Evolutionary conservation across 2,329 filamentous ascomycete genomes (phyloP), one percentile per base, ranked within the genome.

Genomic region (Apiospora aurea): DNA sequence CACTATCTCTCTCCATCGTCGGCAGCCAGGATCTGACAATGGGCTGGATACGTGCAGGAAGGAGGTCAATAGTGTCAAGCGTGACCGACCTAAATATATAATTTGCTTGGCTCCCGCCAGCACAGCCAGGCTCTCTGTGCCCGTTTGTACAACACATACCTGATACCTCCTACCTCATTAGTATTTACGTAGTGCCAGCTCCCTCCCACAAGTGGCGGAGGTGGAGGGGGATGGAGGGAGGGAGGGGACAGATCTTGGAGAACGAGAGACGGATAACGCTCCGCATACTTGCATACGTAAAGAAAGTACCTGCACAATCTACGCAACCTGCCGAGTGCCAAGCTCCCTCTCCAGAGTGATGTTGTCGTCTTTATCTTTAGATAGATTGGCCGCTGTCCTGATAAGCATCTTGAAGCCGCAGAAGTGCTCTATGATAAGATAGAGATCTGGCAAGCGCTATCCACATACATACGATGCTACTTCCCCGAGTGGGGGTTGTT

Each of bases 81-180:
- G 53, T 61, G 53, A 61, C 53, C 53, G 34, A 61, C 29, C 51
- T 10, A 29, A 34, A 26, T 29, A 16, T 61, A 38, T 21, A 38
- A 38, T 38, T 61, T 64, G 8, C 34, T 64, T 64, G 34, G 57
- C 57, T 64, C 57, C 57, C 18, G 57, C 41, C 57, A 64, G 57
- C 57, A 64, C 57, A 64, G 57, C 57, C 57, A 34, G 21, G 29
- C 34, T 41, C 57, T n/a, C 34, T 24, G n/a, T 34, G 34, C 57
- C 57, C 57, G 34, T 34, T 64, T 29, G 57, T 64, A 64, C 57
- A 64, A 64, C 57, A 29, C 57, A 64, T 64, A n/a, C 29, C 57
- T 64, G 57, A 64, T 41, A 64, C 29, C 57, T 64, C 34, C 21
- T 64, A n/a, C 29, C 57, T 41, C 4, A n/a, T 64, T 64, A 64